Evolutionary conservation across 1,284 basidiomycete species (phyloP).

Genomic region (Cerioporus squamosus): DNA sequence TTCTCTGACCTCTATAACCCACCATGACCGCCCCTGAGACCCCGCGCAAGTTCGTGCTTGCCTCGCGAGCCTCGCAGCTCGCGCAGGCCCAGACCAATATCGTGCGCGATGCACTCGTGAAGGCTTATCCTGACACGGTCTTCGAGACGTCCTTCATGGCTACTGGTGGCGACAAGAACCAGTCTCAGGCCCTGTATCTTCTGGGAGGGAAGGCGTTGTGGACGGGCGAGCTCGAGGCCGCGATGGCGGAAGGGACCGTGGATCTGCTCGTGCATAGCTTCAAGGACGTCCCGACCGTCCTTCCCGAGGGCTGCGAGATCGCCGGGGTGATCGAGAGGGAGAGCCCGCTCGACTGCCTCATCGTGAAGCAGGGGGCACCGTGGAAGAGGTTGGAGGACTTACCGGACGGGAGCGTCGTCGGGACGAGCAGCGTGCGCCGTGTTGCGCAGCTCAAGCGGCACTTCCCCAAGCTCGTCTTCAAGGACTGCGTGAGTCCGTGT

Average conservation of each 20-base stretch:
- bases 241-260: constrained; percentile 72
- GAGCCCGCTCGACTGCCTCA: constrained; percentile 88
- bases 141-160: constrained; percentile 87
- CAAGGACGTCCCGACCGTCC: constrained; percentile 92
- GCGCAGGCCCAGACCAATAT: constrained; percentile 87
- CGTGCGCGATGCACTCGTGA: constrained; percentile 63
- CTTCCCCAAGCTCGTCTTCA: constrained; percentile 83
- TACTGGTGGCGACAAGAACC: constrained; percentile 92
- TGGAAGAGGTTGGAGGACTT: constrained; percentile 86
- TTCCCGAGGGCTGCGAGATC: constrained; percentile 87
- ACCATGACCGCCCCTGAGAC: background rate
- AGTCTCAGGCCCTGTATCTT: constrained; percentile 79
- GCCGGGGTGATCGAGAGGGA: constrained; percentile 89
- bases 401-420: constrained; percentile 88
- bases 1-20: background rate
- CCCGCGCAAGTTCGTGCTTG: constrained; percentile 60
- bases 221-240: constrained; percentile 95
- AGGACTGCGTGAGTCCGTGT: constrained; percentile 79
- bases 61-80: constrained; percentile 85
- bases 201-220: constrained; percentile 90
- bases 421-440: constrained; percentile 92
- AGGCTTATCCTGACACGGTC: constrained; percentile 46
- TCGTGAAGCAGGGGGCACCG: constrained; percentile 79
- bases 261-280: constrained; percentile 95
- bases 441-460: constrained; percentile 89